Evolutionary conservation across 192 early-diverging fungal genomes (phyloP).

Genomic region (Funneliformis mosseae): DNA sequence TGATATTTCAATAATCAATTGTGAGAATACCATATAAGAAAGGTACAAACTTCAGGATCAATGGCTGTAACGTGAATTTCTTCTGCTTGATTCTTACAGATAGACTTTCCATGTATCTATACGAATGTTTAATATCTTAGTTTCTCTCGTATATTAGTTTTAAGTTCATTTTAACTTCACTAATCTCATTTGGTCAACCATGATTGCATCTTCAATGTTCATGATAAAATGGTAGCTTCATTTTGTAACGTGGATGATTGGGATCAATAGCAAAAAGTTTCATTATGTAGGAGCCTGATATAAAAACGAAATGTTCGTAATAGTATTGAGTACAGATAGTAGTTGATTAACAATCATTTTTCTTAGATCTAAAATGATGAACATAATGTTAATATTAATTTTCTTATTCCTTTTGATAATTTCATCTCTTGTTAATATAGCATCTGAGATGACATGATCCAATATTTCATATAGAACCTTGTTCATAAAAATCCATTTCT

Average conservation of each 20-base stretch:
- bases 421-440: not conserved
- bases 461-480: conserved; percentile 6
- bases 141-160: conserved; percentile 29
- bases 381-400: not conserved
- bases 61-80: conserved; percentile 16
- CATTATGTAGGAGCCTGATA: not conserved
- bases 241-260: not conserved
- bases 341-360: too few species aligned
- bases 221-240: conserved; percentile 19
- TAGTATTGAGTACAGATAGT: too few species aligned
- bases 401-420: not conserved
- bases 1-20: conserved; percentile 7
- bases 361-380: too few species aligned
- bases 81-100: conserved; percentile 12
- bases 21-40: conserved; percentile 26
- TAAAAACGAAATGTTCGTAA: not conserved
- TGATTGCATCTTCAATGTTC: conserved; percentile 7
- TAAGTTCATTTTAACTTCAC: conserved; percentile 6
- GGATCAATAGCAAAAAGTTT: not conserved
- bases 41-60: conserved; percentile 13
- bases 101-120: conserved; percentile 15
- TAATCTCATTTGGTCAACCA: conserved; percentile 21
- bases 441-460: not conserved
- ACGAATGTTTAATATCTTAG: conserved; percentile 16
- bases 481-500: not conserved